phyloP scores from a whole-genome alignment of 1,284 basidiomycete species.

The Binderoboletus segoi region DNA sequence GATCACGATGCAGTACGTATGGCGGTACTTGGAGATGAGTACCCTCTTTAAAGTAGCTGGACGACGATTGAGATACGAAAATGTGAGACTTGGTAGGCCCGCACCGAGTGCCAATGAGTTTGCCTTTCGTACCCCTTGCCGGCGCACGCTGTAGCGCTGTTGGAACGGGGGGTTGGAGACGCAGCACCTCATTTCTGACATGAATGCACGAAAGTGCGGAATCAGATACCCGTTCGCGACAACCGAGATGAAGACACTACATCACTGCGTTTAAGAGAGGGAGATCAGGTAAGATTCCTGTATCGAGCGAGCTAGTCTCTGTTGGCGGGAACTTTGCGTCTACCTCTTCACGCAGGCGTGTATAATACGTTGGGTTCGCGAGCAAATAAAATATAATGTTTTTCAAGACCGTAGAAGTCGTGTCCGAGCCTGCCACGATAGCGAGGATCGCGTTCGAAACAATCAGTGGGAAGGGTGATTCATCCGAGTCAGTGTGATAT shows the following conservation, averaged over 20 bases:
- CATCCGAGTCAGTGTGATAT: constrained; percentile 23
- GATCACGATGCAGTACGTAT: constrained; percentile 44
- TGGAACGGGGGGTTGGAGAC: constrained; percentile 42
- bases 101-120: constrained; percentile 37
- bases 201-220: not conserved
- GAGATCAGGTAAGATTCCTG: constrained; percentile 16
- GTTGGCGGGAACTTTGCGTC: constrained; percentile 24
- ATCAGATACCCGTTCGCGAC: not conserved
- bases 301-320: constrained; percentile 20
- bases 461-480: constrained; percentile 30
- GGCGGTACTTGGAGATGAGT: constrained; percentile 40
- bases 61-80: not conserved
- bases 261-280: constrained; percentile 29
- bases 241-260: constrained; percentile 6
- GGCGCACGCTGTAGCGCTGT: constrained; percentile 38
- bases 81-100: not conserved
- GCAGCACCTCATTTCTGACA: constrained; percentile 43
- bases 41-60: constrained; percentile 45
- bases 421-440: constrained; percentile 44
- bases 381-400: constrained; percentile 38
- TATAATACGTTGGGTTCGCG: constrained; percentile 31
- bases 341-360: constrained; percentile 22
- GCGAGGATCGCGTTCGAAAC: constrained; percentile 38
- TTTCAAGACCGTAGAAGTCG: constrained; percentile 35
- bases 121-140: constrained; percentile 33